Evolutionary conservation across 495 filamentous ascomycete genomes (phyloP).

Genomic region (Cairneyella variabilis): DNA sequence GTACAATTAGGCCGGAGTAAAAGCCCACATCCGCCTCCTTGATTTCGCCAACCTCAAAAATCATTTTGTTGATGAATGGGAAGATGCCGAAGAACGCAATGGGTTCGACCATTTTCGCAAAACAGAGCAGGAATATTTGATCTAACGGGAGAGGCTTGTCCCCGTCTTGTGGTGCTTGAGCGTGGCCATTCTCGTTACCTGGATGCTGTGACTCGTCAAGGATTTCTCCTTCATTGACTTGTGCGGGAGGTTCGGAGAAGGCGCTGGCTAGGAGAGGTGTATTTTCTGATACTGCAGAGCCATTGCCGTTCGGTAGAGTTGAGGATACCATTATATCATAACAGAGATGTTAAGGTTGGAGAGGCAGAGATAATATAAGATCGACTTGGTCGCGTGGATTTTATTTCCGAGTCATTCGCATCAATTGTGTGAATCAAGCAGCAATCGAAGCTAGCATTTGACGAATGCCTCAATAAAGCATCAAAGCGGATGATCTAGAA

Average conservation of each 20-base stretch:
- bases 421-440: too few relatives aligned
- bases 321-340: too few relatives aligned
- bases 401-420: too few relatives aligned
- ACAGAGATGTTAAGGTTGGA: too few relatives aligned
- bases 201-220: not conserved
- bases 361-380: too few relatives aligned
- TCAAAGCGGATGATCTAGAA: too few relatives aligned
- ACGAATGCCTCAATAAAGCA: too few relatives aligned
- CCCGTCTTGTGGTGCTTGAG: conserved; percentile 4
- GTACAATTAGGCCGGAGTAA: conserved; percentile 65
- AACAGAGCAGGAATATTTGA: conserved; percentile 65
- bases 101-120: conserved; percentile 65
- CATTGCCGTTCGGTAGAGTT: not conserved
- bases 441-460: too few relatives aligned
- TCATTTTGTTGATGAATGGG: conserved; percentile 72
- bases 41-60: conserved; percentile 53
- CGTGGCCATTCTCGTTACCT: not conserved
- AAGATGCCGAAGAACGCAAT: conserved; percentile 73
- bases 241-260: not conserved
- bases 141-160: conserved; percentile 47
- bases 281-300: conserved; percentile 5
- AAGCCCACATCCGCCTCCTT: conserved; percentile 60
- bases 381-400: too few relatives aligned
- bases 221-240: not conserved
- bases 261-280: conserved; percentile 13